These are phyloP conservation scores for Haematococcus sp. DNA, from an alignment of 139 green algal species.

Conservation along the genomic window DNA sequence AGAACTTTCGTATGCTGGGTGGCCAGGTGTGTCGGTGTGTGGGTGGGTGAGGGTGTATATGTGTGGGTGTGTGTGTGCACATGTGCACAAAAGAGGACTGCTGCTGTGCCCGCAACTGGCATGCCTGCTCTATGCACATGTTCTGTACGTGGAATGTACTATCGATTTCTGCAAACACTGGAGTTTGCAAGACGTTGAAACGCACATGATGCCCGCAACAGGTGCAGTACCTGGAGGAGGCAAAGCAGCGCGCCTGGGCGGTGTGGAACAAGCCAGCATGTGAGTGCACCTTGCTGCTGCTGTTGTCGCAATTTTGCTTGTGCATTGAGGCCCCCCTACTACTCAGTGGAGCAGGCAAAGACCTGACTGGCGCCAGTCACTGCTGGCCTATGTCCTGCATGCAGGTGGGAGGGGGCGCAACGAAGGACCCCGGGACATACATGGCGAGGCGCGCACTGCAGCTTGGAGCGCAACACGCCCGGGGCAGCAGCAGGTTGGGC, in stretches of 20 bases:
- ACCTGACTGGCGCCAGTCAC: too few relatives aligned
- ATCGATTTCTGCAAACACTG: not conserved
- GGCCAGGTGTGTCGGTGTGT: slow-evolving; percentile 44
- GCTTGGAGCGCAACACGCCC: slow-evolving; percentile 5
- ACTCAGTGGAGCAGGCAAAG: too few relatives aligned
- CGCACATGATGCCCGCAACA: too few relatives aligned
- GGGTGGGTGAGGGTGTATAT: too few relatives aligned
- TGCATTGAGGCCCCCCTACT: too few relatives aligned
- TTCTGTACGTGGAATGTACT: not conserved
- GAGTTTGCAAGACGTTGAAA: too few relatives aligned
- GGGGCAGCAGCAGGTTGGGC: too few relatives aligned
- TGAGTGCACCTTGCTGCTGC: not conserved
- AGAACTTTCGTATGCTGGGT: slow-evolving; percentile 59
- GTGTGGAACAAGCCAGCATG: slow-evolving; percentile 36
- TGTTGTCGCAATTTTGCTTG: too few relatives aligned
- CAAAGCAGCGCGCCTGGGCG: slow-evolving; percentile 29
- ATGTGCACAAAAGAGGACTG: not conserved
- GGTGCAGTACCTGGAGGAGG: slow-evolving; percentile 49
- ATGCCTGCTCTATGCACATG: not conserved
- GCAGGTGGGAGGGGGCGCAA: slow-evolving; percentile 13
- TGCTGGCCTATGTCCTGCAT: not conserved
- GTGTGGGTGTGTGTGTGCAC: too few relatives aligned
- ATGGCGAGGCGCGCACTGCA: slow-evolving; percentile 17
- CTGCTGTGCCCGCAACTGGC: not conserved
- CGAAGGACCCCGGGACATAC: slow-evolving; percentile 20